Base-by-base conservation (phyloP, 2,329 filamentous ascomycete genomes). In the Malbranchea cinnamomea region DNA sequence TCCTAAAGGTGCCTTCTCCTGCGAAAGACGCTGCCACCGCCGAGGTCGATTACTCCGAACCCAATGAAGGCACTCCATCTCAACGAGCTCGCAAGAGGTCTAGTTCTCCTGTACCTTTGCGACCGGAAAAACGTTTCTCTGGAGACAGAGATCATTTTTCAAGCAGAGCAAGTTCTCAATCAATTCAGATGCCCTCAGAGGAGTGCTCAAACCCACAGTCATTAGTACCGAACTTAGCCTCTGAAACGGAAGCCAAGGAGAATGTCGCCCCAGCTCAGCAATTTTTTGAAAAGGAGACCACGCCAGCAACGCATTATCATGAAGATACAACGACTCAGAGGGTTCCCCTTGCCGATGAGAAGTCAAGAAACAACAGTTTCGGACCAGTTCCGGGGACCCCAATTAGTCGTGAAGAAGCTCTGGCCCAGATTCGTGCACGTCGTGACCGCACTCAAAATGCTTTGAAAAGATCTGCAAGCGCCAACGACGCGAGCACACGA, bases 351-450 rank as follows among this genome's bases (percentile, higher is more conserved):
- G 49, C 45, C 16, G 30, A 37, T 11, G 53, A 52, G 26, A 46
- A 43, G 8, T 27, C 31, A 23, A 26, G 35, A 10, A 23, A 36
- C 2, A 35, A 39, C 3, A 16, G 41, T 27, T 37, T 48, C 28
- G 41, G 41, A 16, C 42, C 45, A 15, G 37, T 59, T 10, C 50
- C 54, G 2, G 53, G 56, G n/a, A 58, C 54, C 1, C 59, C 60
- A 3, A 52, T 63, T 31, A 57, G 50, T 28, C 54, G 60, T 12
- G 60, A 64, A 45, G 53, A 60, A 35, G 61, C 61, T 2, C 47
- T 65, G 2, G 61, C 62, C 5, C 59, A 63, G 37, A 65, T 65
- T 23, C 46, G 59, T 33, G 60, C 59, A n/a, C 47, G 61, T 26
- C 50, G 61, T 31, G 57, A 54, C 9, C 50, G 59, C 28, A 54